Evolutionary conservation across 2,329 filamentous ascomycete genomes (phyloP).

Genomic region (Aquanectria penicillioides): DNA sequence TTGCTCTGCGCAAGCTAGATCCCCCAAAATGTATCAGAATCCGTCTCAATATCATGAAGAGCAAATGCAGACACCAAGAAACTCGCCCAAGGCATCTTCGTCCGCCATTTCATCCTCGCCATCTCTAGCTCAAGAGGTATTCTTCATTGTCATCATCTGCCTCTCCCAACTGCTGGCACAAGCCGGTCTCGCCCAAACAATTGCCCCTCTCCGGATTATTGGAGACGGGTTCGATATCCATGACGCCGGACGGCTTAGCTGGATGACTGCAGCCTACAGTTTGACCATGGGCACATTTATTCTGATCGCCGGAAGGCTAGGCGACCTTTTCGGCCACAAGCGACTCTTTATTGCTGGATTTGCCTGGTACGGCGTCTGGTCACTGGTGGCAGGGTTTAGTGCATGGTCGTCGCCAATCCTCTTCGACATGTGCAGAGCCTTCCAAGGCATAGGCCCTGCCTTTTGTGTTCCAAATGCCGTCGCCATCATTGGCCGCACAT

Average conservation of each 20-base stretch:
- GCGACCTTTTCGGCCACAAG: not conserved
- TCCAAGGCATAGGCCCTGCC: not conserved
- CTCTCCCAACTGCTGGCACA: not conserved
- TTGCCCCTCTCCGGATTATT: not conserved
- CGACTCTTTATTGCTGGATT: not conserved
- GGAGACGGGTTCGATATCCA: not conserved
- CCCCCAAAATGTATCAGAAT: too few species aligned
- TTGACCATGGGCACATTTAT: not conserved
- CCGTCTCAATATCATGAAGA: too few species aligned
- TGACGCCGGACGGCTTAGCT: not conserved
- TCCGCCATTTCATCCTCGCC: too few species aligned
- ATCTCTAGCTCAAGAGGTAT: too few species aligned
- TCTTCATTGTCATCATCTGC: not conserved
- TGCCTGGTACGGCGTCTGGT: not conserved
- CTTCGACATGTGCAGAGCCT: not conserved
- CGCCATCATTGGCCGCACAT: not conserved
- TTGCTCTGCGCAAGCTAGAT: too few species aligned
- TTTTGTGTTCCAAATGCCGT: not conserved
- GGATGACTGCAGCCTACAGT: not conserved
- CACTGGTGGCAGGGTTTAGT: not conserved
- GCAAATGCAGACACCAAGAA: too few species aligned
- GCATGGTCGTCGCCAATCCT: not conserved
- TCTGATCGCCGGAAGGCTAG: not conserved
- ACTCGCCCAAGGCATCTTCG: too few species aligned
- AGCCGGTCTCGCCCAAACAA: not conserved